Evolutionary conservation across 148 eudicot species (phyloP).

Genomic region (Hydrangea macrophylla): DNA sequence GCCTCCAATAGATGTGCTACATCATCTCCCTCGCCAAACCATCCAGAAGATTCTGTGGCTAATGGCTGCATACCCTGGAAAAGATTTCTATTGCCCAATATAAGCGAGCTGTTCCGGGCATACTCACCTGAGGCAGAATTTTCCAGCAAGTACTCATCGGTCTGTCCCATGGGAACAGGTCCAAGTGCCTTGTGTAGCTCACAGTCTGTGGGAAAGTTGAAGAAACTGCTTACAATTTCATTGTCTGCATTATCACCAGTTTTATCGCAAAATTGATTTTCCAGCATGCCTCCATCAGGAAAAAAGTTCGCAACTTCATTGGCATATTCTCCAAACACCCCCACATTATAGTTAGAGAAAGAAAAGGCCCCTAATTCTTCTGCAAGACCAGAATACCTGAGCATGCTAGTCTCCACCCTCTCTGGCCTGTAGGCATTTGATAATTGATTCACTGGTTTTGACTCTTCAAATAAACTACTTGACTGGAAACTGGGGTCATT

Average conservation of each 20-base stretch:
- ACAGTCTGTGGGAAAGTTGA: constrained; percentile 33
- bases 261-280: constrained; percentile 15
- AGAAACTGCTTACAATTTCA: constrained; percentile 18
- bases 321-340: constrained; percentile 23
- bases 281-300: constrained; percentile 13
- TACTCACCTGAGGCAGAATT: constrained; percentile 15
- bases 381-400: constrained; percentile 25
- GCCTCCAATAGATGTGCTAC: constrained; percentile 40
- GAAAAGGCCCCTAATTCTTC: constrained; percentile 24
- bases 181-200: constrained; percentile 49
- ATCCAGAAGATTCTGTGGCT: constrained; percentile 23
- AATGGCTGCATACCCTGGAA: constrained; percentile 16
- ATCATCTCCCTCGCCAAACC: constrained; percentile 24
- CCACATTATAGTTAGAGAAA: constrained; percentile 13
- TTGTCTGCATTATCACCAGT: constrained; percentile 8
- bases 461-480: constrained; percentile 17
- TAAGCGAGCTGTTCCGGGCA: constrained; percentile 10
- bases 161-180: constrained; percentile 20
- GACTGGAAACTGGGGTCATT: constrained; percentile 18
- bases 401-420: constrained; percentile 16
- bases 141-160: constrained; percentile 10
- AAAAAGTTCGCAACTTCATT: constrained; percentile 10
- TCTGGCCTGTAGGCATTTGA: constrained; percentile 15
- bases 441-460: constrained; percentile 18
- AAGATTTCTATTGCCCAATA: constrained; percentile 13